Evolutionary conservation across 2,329 filamentous ascomycete species (phyloP), one percentile per base, ranked within the genome.

Genomic region (Sordariomycetes sp.): DNA sequence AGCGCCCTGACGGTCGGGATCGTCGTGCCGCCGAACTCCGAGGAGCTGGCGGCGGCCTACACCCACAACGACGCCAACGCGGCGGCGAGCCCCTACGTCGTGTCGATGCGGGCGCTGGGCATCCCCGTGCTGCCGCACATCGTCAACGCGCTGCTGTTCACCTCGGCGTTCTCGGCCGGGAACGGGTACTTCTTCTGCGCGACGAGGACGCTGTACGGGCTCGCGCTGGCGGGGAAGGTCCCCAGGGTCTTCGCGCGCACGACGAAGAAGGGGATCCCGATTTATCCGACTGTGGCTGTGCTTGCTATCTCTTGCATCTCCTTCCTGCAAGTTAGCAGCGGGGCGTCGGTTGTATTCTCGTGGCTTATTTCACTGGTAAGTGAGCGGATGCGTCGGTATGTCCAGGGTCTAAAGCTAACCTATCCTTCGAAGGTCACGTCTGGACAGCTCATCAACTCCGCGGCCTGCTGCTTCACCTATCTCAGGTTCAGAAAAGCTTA

Each of bases 81-180:
- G 2, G 76, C 78, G 1, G 74, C 79, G 65, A 74, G 69, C 67
- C 86, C 85, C 12, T 89, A 86, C 64, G 87, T 92, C 60, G 88
- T 91, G 61, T 88, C 87, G 20, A 83, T 86, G 43, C 76, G 79
- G 11, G 79, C 82, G 34, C 88, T 87, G 2, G 83, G 85, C 0
- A 85, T 91, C 59, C 76, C 75, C 4, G 85, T 79, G 6, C 79
- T 91, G 3, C 85, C 87, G 0, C 83, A 82, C 6, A 80, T 92
- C 58, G 85, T 93, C 70, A 93, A 93, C 68, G 88, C 87, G 40
- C 77, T 91, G 25, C 85, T 92, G 63, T 77, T 91, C 62, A 88
- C 85, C 0, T 87, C 85, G 59, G 65, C 79, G 2, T 80, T 82
- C 61, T 81, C 76, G 55, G 79, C 76, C 1, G 81, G 80, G 0